These are phyloP conservation scores for Paxillus ammoniavirescens DNA, from an alignment of 768 basidiomycete species.

Conservation along the genomic window DNA sequence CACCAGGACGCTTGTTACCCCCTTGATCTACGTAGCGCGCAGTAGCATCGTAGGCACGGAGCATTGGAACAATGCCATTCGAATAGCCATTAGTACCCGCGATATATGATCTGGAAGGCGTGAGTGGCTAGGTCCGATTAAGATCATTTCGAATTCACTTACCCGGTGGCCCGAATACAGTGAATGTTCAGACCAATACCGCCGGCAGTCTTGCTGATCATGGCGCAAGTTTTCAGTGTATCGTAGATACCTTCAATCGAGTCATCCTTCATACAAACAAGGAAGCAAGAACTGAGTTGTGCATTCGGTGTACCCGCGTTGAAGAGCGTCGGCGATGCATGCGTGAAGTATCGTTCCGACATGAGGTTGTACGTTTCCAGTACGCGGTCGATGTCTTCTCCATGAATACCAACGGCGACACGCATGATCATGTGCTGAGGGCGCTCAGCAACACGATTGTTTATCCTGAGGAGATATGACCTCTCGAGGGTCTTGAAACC, in stretches of 20 bases:
- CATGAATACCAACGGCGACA: constrained; percentile 97
- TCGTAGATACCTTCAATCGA: constrained; percentile 99
- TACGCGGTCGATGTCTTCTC: constrained; percentile 80
- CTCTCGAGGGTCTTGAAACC: constrained; percentile 99
- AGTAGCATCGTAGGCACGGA: constrained; percentile 95
- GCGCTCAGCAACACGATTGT: constrained; percentile 93
- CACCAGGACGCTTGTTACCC: constrained; percentile 98
- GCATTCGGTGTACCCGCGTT: constrained; percentile 95
- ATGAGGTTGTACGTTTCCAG: constrained; percentile 94
- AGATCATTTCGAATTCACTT: constrained; percentile 20
- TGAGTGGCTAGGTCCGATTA: not conserved
- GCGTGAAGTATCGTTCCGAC: constrained; percentile 98
- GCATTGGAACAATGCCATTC: constrained; percentile 99
- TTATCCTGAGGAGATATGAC: constrained; percentile 92
- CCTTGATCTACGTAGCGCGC: constrained; percentile 99
- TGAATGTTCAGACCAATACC: constrained; percentile 97
- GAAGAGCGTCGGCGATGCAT: constrained; percentile 97
- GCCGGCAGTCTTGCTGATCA: constrained; percentile 99
- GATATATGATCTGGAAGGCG: constrained; percentile 79
- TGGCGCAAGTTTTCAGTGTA: constrained; percentile 95
- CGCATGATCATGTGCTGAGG: constrained; percentile 99
- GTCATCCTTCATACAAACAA: constrained; percentile 97
- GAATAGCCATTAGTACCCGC: constrained; percentile 99
- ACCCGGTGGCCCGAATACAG: constrained; percentile 95
- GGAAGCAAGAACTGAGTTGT: constrained; percentile 97